Conservation (phyloP, 2,329 filamentous ascomycete species). For the Arthrobotrys iridis region DNA sequence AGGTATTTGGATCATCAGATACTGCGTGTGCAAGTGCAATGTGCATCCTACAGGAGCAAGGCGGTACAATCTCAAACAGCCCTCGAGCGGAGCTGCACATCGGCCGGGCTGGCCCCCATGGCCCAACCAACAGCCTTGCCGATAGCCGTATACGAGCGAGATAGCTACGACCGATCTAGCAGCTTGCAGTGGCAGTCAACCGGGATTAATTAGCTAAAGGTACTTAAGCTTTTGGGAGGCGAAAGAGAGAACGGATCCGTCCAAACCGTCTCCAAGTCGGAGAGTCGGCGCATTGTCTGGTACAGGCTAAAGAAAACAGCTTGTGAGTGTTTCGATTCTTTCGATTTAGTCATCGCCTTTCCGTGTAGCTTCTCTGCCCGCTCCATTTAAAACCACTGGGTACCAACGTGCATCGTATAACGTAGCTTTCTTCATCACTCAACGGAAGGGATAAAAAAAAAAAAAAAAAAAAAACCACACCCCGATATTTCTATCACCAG, state of each 20-base stretch:
- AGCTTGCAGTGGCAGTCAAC: background rate
- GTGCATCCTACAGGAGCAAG: background rate
- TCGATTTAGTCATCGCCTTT: slow-evolving; percentile 5
- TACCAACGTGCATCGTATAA: background rate
- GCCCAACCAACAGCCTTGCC: slow-evolving; percentile 11
- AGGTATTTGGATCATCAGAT: background rate
- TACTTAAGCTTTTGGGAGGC: slow-evolving; percentile 42
- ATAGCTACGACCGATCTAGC: too few species aligned
- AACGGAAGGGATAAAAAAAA: too few species aligned
- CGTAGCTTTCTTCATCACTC: too few species aligned
- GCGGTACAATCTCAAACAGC: background rate
- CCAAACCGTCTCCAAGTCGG: slow-evolving; percentile 12
- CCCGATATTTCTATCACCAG: background rate
- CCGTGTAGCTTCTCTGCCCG: background rate
- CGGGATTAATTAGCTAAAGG: slow-evolving; percentile 3
- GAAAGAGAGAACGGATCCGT: background rate
- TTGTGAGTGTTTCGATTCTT: background rate
- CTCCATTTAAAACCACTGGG: background rate
- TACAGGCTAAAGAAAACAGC: slow-evolving; percentile 1
- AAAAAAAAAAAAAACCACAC: too few species aligned
- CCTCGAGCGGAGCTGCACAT: background rate
- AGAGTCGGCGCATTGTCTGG: slow-evolving; percentile 37
- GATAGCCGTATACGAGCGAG: slow-evolving; percentile 40
- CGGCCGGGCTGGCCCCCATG: background rate
- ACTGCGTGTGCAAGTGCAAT: background rate